Conservation (phyloP, 305 asterid genomes). For the Fraxinus nigra region DNA sequence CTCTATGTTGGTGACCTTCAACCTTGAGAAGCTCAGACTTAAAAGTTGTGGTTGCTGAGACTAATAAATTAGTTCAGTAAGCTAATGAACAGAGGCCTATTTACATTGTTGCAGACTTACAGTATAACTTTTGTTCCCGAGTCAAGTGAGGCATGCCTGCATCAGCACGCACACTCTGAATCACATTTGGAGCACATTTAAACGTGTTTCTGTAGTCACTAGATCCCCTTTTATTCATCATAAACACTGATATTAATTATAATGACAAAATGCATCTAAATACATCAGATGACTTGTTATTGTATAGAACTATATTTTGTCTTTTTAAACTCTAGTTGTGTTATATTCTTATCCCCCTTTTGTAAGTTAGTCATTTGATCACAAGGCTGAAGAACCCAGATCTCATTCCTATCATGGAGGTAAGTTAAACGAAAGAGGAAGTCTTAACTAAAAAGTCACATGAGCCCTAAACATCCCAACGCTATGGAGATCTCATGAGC, state of each 20-base stretch:
- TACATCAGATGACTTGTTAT: not conserved
- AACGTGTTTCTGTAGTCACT: not conserved
- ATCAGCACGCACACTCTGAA: not conserved
- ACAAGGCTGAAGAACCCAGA: constrained; percentile 11
- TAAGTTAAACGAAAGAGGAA: not conserved
- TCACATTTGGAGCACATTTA: not conserved
- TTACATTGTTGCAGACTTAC: not conserved
- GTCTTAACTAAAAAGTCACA: constrained; percentile 21
- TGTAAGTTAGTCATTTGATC: not conserved
- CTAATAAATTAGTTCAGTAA: not conserved
- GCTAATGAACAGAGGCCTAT: not conserved
- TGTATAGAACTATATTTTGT: not conserved
- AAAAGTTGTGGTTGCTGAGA: not conserved
- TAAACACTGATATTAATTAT: no score
- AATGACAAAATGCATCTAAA: not conserved
- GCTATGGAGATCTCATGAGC: constrained; percentile 46
- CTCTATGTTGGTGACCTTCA: not conserved
- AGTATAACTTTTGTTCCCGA: no score
- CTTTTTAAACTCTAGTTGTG: not conserved
- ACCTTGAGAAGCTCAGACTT: not conserved
- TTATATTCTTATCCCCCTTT: not conserved
- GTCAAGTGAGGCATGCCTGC: not conserved
- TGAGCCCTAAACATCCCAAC: constrained; percentile 41
- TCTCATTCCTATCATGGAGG: not conserved
- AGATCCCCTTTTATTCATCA: not conserved